Percentiles rank a stretch among this genome's conserved stretches.
Evolutionary conservation across 768 basidiomycete species (phyloP).

Genomic region (Tephrocybe rancida): DNA sequence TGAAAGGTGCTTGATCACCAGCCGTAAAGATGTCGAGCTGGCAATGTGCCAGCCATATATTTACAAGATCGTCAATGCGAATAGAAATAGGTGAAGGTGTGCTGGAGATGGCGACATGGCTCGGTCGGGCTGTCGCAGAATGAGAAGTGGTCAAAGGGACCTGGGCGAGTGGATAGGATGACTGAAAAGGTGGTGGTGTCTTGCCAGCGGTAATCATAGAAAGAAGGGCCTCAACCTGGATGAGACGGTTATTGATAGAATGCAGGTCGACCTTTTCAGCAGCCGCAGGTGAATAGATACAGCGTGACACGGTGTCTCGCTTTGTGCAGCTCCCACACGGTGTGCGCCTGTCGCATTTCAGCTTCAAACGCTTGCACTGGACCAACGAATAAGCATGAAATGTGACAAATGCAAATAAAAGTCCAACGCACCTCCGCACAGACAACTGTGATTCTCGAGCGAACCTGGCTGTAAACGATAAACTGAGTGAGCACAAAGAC

Average conservation of each 20-base stretch:
- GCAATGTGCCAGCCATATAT: slow-evolving; percentile 64
- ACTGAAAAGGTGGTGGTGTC: slow-evolving; percentile 36
- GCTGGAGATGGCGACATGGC: slow-evolving; percentile 32
- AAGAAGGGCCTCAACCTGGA: slow-evolving; percentile 65
- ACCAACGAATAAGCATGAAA: slow-evolving; percentile 10
- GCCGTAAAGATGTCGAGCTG: slow-evolving; percentile 28
- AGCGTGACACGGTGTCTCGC: slow-evolving; percentile 72
- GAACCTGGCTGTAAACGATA: slow-evolving; percentile 52
- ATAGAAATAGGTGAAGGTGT: slow-evolving; percentile 53
- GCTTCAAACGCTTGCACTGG: slow-evolving; percentile 86
- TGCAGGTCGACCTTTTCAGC: slow-evolving; percentile 89
- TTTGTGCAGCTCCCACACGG: slow-evolving; percentile 82
- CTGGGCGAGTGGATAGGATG: slow-evolving; percentile 33
- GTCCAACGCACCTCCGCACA: slow-evolving; percentile 65
- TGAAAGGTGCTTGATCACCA: slow-evolving; percentile 1
- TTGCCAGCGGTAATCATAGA: slow-evolving; percentile 49
- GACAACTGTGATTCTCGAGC: slow-evolving; percentile 78
- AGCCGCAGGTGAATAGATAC: slow-evolving; percentile 79
- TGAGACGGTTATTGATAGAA: slow-evolving; percentile 79
- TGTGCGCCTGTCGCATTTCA: slow-evolving; percentile 79
- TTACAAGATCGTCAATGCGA: slow-evolving; percentile 56
- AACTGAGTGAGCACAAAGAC: background rate
- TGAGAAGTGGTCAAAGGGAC: slow-evolving; percentile 13
- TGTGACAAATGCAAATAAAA: slow-evolving; percentile 2
- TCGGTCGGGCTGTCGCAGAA: slow-evolving; percentile 30